phyloP scores from a whole-genome alignment of 78 protist species.

The Dictyostelium citrinum region DNA sequence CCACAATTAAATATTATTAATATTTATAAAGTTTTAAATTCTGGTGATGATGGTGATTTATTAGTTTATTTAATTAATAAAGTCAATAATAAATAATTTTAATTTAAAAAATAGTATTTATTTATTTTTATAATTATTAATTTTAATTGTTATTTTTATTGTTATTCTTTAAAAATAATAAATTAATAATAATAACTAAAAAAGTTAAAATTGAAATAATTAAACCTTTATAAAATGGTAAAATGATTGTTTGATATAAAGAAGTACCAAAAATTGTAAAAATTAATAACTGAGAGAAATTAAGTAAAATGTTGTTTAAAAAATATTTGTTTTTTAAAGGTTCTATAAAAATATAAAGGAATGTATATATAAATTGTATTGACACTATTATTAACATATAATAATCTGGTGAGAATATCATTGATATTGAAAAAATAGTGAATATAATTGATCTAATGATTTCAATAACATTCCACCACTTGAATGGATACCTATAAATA shows the following conservation, averaged over 20 bases:
- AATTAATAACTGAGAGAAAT: background rate
- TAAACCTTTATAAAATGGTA: background rate
- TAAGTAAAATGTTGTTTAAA: background rate
- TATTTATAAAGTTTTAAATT: background rate
- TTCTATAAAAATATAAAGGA: background rate
- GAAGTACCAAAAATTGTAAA: background rate
- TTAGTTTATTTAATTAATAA: background rate
- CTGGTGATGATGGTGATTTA: slow-evolving; percentile 1
- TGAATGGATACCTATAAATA: background rate
- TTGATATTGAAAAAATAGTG: background rate
- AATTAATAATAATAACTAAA: too few relatives aligned
- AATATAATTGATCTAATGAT: background rate
- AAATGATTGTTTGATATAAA: background rate
- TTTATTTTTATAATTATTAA: too few relatives aligned
- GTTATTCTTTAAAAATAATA: too few relatives aligned
- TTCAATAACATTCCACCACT: background rate
- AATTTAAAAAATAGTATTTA: too few relatives aligned
- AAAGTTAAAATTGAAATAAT: background rate
- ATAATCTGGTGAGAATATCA: background rate
- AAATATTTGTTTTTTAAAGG: background rate
- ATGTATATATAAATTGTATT: background rate
- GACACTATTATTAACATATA: background rate
- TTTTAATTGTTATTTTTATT: too few relatives aligned
- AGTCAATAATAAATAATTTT: background rate
- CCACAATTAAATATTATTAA: background rate